Base-by-base conservation (phyloP, 2,329 filamentous ascomycete species). In the Colletotrichum phormii region DNA sequence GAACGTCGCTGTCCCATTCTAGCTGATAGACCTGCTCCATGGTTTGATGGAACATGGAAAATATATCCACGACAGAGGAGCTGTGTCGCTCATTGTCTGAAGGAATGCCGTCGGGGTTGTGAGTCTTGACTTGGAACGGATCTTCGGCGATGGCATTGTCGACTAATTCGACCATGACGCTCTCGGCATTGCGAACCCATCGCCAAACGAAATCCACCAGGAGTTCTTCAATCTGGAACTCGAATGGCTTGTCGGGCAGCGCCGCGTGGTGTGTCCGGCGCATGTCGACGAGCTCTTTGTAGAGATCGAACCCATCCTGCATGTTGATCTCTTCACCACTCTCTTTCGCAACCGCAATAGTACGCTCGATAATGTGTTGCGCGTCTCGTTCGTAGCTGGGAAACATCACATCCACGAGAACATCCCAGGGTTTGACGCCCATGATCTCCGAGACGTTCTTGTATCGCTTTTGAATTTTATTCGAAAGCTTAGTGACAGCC, bases 201-300 rank as follows among this genome's bases (percentile, higher is more conserved):
- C 95, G 91, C 95, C 95, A 98, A 6, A 98, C 97, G 81, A 98
- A 99, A 46, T 94, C 93, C 74, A 95, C 93, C 22, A 99, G 87
- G 18, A 97, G 85, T 54, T 92, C 90, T 82, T 99, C 97, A 55
- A 99, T 89, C 75, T 95, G 91, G 81, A 98, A 98, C 5, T 92
- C 92, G 81, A 98, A 99, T 1, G 91, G 89, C 73, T 90, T 86
- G 75, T 87, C 87, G 0, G 94, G 94, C 22, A 98, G 87, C 26
- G 91, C 92, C 74, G 94, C 89, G 8, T 89, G 87, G 80, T 98
- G 95, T 31, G 97, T 94, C 42, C 89, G 88, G 35, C 97, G 92
- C 73, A 98, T 94, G 75, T 94, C 93, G 24, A 96, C 92, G 69
- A 99, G 86, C 78, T 97, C 95, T 78, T 91, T 93, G 84, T 99